Evolutionary conservation across 129 eudicot species (phyloP), one percentile per base, ranked within the genome.

Genomic region (Rutidosis leptorrhynchoides): DNA sequence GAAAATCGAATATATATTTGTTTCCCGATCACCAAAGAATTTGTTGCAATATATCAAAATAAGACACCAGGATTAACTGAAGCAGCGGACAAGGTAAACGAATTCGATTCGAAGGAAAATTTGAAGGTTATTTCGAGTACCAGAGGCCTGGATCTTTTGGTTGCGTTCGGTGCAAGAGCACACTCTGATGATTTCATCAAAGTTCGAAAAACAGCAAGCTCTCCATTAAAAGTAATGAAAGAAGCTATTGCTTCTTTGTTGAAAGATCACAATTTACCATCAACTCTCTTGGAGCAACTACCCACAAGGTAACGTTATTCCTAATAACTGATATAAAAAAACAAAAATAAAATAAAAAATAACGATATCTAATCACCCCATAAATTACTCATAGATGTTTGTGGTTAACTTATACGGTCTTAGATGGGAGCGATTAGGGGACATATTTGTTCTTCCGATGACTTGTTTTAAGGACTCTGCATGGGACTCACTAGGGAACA

Each of bases 361-460:
- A n/a, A n/a, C 26, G 17, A 6, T 29, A 21, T 21, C 30, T 19
- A 60, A 60, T n/a, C 54, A 40, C 58, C 69, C 23, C 4, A 10
- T 27, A 27, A 58, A 22, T n/a, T n/a, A 58, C 37, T 27, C 63
- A 14, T 26, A 58, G 28, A 6, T 23, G n/a, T 15, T 26, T 30
- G 19, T 16, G 14, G 32, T 28, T 64, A 42, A 67, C 22, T 8
- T 46, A 23, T 56, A 60, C 7, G 63, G 42, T 56, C n/a, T 54
- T 69, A 94, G 99, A 81, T 94, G 99, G 97, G 97, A 94, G 70
- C 80, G 93, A 59, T 87, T 94, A 46, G 99, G 99, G 62, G 99
- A 89, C 77, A 78, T 94, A 59, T 76, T 84, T 69, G 93, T 94
- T 69, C 97, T 94, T 70, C 97, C 99, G 7, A 51, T 73, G 23